These are phyloP conservation scores for Monosporascus sp. DNA, from an alignment of 2,329 filamentous ascomycete species.

Conservation along the genomic window DNA sequence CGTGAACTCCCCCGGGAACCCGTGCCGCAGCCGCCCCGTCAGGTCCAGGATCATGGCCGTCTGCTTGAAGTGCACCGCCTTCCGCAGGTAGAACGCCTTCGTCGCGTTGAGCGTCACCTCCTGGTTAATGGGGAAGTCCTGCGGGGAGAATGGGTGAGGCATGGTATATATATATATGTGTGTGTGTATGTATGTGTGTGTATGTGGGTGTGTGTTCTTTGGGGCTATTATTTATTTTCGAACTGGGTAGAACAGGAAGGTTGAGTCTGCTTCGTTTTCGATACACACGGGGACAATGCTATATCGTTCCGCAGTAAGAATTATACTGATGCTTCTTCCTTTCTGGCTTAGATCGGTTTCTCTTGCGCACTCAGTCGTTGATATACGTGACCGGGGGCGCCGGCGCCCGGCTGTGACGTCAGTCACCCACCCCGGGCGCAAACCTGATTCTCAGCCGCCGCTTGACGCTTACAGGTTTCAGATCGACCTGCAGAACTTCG, in stretches of 20 bases:
- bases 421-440: neutral
- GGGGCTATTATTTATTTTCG: neutral
- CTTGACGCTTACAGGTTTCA: neutral
- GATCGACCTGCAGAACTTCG: neutral
- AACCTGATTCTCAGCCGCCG: neutral
- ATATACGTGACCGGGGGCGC: too few relatives aligned
- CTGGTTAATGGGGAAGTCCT: conserved; percentile 29
- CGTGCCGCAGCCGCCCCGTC: conserved; percentile 16
- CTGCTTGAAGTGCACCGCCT: conserved; percentile 29
- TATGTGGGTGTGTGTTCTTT: neutral
- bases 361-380: too few relatives aligned
- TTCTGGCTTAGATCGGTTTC: too few relatives aligned
- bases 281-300: too few relatives aligned
- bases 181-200: neutral
- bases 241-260: too few relatives aligned
- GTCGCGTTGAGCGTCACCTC: conserved; percentile 19
- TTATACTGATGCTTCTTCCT: too few relatives aligned
- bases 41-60: conserved; percentile 25
- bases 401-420: neutral
- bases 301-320: too few relatives aligned
- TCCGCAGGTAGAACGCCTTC: conserved; percentile 24
- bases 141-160: conserved; percentile 27
- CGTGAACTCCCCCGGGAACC: conserved; percentile 23
- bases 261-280: too few relatives aligned
- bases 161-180: conserved; percentile 12